phyloP scores from a whole-genome alignment of 225 moss, liverwort and hornwort genomes.

The Straminergon stramineum region DNA sequence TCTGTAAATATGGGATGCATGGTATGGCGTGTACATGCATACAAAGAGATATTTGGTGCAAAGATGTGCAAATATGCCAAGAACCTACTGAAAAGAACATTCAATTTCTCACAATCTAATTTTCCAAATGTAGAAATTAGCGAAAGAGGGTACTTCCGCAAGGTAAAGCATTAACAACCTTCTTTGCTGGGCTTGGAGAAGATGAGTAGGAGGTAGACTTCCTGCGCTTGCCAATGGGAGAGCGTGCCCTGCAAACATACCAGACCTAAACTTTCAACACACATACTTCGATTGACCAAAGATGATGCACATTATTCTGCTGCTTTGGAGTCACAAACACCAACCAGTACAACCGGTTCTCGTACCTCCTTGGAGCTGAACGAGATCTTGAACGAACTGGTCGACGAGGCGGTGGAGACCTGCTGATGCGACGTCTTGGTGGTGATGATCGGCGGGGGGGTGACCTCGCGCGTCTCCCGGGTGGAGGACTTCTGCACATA shows the following conservation, averaged over 20 bases:
- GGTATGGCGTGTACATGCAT: background rate
- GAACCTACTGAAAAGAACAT: background rate
- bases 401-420: slow-evolving; percentile 77
- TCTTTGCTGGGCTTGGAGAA: slow-evolving; percentile 77
- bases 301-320: background rate
- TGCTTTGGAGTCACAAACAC: background rate
- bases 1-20: background rate
- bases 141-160: background rate
- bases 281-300: background rate
- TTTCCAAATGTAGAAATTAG: background rate
- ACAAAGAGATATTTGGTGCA: background rate
- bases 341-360: background rate
- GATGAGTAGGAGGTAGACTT: slow-evolving; percentile 84
- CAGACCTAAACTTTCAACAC: background rate
- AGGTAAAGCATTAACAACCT: slow-evolving; percentile 20
- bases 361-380: slow-evolving; percentile 87
- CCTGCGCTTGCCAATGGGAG: slow-evolving; percentile 70
- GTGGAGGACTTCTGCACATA: slow-evolving; percentile 57
- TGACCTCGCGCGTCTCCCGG: slow-evolving; percentile 57
- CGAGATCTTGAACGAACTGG: slow-evolving; percentile 80
- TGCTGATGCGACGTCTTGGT: slow-evolving; percentile 60
- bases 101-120: background rate
- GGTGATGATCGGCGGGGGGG: slow-evolving; percentile 75
- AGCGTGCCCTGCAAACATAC: slow-evolving; percentile 53
- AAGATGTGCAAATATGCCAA: background rate